Percentiles rank a stretch among this genome's conserved stretches.
Conservation (phyloP, 371 early-diverging fungal species). For the Syncephalastrum contaminatum region DNA sequence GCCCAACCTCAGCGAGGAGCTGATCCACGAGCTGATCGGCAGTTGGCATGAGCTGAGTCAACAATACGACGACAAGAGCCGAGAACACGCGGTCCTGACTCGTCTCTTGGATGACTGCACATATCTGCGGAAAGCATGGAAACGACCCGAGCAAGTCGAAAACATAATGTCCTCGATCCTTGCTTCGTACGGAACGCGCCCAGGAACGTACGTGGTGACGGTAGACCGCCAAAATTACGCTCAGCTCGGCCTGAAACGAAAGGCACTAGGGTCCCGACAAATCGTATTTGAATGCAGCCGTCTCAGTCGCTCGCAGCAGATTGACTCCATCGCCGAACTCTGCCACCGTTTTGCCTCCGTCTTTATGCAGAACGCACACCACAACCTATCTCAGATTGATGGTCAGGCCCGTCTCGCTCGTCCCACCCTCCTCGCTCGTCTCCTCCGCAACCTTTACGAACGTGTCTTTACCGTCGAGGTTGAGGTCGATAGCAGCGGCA, state of each 20-base stretch:
- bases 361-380: constrained; percentile 29
- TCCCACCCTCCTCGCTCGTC: constrained; percentile 10
- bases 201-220: constrained; percentile 17
- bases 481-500: background rate
- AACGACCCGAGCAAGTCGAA: constrained; percentile 17
- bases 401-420: constrained; percentile 13
- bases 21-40: constrained; percentile 12
- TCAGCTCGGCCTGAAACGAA: constrained; percentile 21
- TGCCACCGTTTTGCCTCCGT: constrained; percentile 26
- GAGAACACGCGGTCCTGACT: constrained; percentile 16
- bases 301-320: constrained; percentile 18
- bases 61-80: constrained; percentile 31
- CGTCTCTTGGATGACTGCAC: constrained; percentile 14
- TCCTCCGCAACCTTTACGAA: constrained; percentile 11
- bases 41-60: constrained; percentile 28
- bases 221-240: constrained; percentile 26
- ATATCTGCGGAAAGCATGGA: constrained; percentile 20
- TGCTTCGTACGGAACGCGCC: constrained; percentile 9
- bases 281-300: constrained; percentile 24
- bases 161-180: constrained; percentile 22
- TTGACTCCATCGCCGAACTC: constrained; percentile 14
- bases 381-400: constrained; percentile 28
- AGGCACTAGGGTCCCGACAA: constrained; percentile 18
- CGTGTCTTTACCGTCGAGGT: constrained; percentile 7
- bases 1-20: constrained; percentile 6